phyloP scores from a whole-genome alignment of 2,329 filamentous ascomycete genomes.

The Botrytis squamosa region DNA sequence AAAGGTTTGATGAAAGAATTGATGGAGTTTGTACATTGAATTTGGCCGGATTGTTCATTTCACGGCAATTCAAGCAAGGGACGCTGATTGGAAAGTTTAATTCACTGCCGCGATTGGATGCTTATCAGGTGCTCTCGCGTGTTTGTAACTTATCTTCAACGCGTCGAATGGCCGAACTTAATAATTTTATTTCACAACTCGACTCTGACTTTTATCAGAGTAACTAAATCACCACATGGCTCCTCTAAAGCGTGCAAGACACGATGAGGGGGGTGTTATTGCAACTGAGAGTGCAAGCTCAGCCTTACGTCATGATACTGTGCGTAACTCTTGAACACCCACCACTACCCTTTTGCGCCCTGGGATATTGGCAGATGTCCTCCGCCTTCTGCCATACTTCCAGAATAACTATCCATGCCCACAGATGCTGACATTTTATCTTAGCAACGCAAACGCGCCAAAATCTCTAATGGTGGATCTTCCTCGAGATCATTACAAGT shows the following conservation, averaged over 20 bases:
- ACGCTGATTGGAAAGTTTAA: not conserved
- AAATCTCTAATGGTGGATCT: constrained; percentile 36
- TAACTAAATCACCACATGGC: constrained; percentile 39
- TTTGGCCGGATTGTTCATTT: not conserved
- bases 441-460: constrained; percentile 45
- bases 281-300: constrained; percentile 36
- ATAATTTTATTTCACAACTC: not conserved
- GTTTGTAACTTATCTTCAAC: not conserved
- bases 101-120: not conserved
- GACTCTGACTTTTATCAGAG: not conserved
- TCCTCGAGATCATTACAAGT: constrained; percentile 27
- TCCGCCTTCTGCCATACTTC: not conserved
- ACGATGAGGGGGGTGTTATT: constrained; percentile 38
- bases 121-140: constrained; percentile 8
- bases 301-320: constrained; percentile 28
- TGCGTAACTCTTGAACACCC: constrained; percentile 11
- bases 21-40: not conserved
- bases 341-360: not conserved
- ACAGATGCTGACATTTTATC: constrained; percentile 19
- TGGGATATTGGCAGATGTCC: not conserved
- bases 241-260: constrained; percentile 44
- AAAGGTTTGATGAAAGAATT: not conserved
- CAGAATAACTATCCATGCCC: not conserved
- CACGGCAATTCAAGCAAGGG: not conserved
- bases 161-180: not conserved